A percentile compares a stretch with the other conserved stretches of the same genome.
phyloP scores from a whole-genome alignment of 2,329 filamentous ascomycete genomes.

The Trichophyton simii region DNA sequence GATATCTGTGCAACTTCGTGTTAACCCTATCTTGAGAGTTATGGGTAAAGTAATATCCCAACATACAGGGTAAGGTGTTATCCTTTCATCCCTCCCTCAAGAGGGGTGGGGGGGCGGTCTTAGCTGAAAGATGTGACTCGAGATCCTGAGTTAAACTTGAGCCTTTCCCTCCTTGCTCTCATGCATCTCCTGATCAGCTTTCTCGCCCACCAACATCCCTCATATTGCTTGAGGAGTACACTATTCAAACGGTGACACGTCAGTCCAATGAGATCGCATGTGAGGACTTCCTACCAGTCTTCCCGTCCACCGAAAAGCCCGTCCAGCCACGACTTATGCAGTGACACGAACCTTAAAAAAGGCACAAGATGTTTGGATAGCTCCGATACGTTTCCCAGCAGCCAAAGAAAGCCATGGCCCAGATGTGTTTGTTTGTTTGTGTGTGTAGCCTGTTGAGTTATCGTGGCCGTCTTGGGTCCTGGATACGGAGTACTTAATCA shows the following conservation, averaged over 20 bases:
- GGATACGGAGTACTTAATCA: no score
- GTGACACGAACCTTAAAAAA: not conserved
- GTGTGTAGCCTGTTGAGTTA: not conserved
- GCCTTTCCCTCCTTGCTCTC: not conserved
- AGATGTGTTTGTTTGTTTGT: not conserved
- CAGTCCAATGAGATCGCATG: constrained; percentile 2
- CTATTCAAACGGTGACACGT: constrained; percentile 5
- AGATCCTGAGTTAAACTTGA: not conserved
- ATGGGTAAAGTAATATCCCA: not conserved
- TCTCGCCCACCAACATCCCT: not conserved
- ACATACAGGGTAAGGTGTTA: not conserved
- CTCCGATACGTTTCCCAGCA: not conserved
- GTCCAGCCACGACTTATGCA: constrained; percentile 2
- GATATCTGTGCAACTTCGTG: not conserved
- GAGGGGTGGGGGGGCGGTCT: not conserved
- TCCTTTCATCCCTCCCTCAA: not conserved
- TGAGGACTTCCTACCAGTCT: not conserved
- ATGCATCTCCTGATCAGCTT: not conserved
- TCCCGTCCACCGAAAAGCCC: not conserved
- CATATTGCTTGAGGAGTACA: not conserved
- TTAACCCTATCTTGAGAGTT: not conserved
- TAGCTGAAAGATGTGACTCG: not conserved
- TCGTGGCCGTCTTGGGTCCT: not conserved
- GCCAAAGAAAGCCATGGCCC: not conserved
- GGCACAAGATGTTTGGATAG: not conserved